Percentiles rank a stretch among this genome's conserved stretches.
Conservation (phyloP, 257 asterid species). For the Osmanthus fragrans region DNA sequence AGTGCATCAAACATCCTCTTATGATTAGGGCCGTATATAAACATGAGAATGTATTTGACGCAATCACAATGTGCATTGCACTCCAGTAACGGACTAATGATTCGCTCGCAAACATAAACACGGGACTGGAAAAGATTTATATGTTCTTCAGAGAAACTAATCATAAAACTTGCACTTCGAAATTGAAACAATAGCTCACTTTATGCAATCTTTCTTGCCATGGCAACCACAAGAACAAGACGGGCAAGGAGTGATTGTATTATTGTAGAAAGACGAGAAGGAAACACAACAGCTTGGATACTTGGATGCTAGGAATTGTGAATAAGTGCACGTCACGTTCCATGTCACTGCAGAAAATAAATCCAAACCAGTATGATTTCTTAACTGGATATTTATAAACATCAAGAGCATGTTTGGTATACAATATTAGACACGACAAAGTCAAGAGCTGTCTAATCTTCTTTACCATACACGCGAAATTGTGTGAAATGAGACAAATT, state of each 20-base stretch:
- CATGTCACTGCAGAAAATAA: conserved; percentile 66
- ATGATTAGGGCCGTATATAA: too few species aligned
- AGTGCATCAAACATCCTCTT: too few species aligned
- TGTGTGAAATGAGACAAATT: background rate
- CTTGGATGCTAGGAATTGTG: conserved; percentile 58
- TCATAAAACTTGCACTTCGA: background rate
- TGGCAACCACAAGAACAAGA: conserved; percentile 76
- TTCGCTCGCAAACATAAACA: background rate
- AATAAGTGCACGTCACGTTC: conserved; percentile 79
- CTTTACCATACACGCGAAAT: background rate
- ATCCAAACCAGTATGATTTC: background rate
- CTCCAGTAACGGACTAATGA: background rate
- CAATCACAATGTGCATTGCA: background rate
- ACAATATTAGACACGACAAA: background rate
- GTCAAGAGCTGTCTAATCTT: background rate
- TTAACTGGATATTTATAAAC: background rate
- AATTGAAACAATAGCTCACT: conserved; percentile 34
- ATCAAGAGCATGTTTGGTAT: background rate
- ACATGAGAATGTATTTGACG: background rate
- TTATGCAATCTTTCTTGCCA: conserved; percentile 58
- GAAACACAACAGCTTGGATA: conserved; percentile 75
- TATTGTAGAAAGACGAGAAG: conserved; percentile 71
- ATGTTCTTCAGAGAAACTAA: too few species aligned
- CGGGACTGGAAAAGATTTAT: background rate
- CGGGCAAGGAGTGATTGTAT: conserved; percentile 69